Base-by-base conservation (phyloP, 2,329 filamentous ascomycete species). In the Plenodomus tracheiphilus region DNA sequence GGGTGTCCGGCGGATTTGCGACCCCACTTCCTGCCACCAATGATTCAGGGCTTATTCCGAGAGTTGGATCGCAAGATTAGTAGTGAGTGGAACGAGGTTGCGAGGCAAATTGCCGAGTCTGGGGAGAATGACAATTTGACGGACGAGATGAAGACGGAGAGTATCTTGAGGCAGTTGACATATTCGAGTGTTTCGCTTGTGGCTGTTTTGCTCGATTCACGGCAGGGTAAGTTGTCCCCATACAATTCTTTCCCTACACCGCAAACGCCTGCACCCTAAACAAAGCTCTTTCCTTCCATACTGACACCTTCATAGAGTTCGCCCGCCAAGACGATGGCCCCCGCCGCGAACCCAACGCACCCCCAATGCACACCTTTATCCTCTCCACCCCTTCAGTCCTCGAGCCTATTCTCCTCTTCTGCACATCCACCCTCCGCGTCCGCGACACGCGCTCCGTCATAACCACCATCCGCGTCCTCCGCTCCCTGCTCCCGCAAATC, bases 71-170 rank as follows among this genome's bases (percentile, higher is more conserved):
- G 80, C 35, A 97, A 97, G 74, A 89, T 97, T 55, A 88, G 85
- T 28, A 79, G 82, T 0, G 93, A 97, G 69, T 99, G 94, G 94
- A 84, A 87, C 53, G 84, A 84, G 57, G 84, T 97, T 62, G 79
- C 68, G 60, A 74, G 63, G 65, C 68, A 72, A 40, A 77, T 66
- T 75, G 81, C 54, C 77, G 84, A 88, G 17, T 81, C 86, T 1
- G 86, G 86, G 3, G 86, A 86, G 17, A 90, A 92, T 46, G 89
- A 89, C 51, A 75, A 78, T 46, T 76, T 99, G 44, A 89, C 89
- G 1, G 91, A 97, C 59, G 94, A 99, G 75, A 99, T 99, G 94
- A 96, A 97, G 74, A 87, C 90, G 6, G 94, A 99, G 71, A 97
- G 93, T 66, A 95, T 99, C 22, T 77, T 99, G 39, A 85, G 94